Base-by-base conservation (phyloP, 2,329 filamentous ascomycete genomes). In the Colletotrichum sojae region DNA sequence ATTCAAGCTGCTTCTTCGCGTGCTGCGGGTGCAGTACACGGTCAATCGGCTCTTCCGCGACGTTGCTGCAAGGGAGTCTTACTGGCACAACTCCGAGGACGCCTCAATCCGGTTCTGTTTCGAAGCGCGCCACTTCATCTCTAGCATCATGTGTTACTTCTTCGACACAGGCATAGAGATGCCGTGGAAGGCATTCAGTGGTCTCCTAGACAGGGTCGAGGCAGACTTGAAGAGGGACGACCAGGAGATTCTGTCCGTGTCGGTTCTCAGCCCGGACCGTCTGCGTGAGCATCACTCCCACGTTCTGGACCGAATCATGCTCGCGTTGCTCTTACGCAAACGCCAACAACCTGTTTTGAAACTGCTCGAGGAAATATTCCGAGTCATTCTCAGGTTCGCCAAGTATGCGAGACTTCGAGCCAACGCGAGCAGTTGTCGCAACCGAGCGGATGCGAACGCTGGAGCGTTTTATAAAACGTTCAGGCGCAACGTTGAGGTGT, bases 111-210 rank as follows among this genome's bases (percentile, higher is more conserved):
- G 87, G 56, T 94, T 98, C 72, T 86, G 91, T 6, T 86, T 91
- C 45, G 93, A 97, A 76, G 91, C 94, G 0, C 90, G 93, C 61
- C 92, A 96, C 77, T 95, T 98, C 72, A 85, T 97, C 25, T 86
- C 88, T 0, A 88, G 88, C 10, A 79, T 98, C 0, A 88, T 90
- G 46, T 88, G 90, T 1, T 96, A 98, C 76, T 92, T 95, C 74
- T 91, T 97, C 71, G 93, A 95, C 67, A 88, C 90, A 0, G 94
- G 92, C 2, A 90, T 98, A 58, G 87, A 87, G 8, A 84, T 86
- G 16, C 89, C 91, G 0, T 98, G 95, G 95, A 82, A 82, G 22
- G 82, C 83, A 0, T 95, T 98, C 69, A 88, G 92, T 56, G 76
- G 76, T 0, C 91, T 89, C 72, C 83, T 98, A 0, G 83, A 89